Percentiles rank a stretch among this genome's conserved stretches.
Evolutionary conservation across 148 eudicot genomes (phyloP).

Genomic region (Cornus controversa): DNA sequence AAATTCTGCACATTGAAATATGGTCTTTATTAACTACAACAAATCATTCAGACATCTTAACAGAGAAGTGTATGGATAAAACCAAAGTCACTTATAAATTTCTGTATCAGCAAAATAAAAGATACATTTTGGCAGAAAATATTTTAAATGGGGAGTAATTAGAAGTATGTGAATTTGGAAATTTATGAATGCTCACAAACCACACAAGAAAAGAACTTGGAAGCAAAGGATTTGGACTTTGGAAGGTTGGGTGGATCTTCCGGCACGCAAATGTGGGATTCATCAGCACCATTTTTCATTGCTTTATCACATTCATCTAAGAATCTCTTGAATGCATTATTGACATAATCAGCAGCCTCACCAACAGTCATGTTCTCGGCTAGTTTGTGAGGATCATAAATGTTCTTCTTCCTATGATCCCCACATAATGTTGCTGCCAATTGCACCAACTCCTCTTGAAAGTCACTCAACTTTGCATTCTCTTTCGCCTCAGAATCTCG

Average conservation of each 20-base stretch:
- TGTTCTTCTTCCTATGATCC: constrained; percentile 53
- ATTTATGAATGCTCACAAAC: constrained; percentile 31
- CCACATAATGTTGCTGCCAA: constrained; percentile 76
- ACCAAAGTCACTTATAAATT: too few species aligned
- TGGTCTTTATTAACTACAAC: not conserved
- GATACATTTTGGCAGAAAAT: too few species aligned
- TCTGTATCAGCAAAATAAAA: too few species aligned
- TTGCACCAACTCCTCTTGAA: constrained; percentile 73
- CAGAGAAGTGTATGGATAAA: too few species aligned
- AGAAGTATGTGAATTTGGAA: not conserved
- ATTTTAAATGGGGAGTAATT: too few species aligned
- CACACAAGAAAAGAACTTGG: constrained; percentile 51
- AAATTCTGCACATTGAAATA: not conserved
- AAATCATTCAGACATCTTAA: too few species aligned
- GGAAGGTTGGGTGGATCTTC: not conserved
- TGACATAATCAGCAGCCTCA: constrained; percentile 52
- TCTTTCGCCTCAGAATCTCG: constrained; percentile 47
- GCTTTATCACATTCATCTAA: constrained; percentile 51
- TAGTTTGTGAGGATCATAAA: constrained; percentile 55
- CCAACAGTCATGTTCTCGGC: constrained; percentile 62
- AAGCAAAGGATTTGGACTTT: constrained; percentile 29
- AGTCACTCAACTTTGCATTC: constrained; percentile 47
- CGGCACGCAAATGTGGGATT: constrained; percentile 21
- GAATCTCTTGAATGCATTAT: constrained; percentile 53
- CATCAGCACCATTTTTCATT: constrained; percentile 44